Evolutionary conservation across 2,329 filamentous ascomycete genomes (phyloP).

Genomic region (Pseudogymnoascus sp.): DNA sequence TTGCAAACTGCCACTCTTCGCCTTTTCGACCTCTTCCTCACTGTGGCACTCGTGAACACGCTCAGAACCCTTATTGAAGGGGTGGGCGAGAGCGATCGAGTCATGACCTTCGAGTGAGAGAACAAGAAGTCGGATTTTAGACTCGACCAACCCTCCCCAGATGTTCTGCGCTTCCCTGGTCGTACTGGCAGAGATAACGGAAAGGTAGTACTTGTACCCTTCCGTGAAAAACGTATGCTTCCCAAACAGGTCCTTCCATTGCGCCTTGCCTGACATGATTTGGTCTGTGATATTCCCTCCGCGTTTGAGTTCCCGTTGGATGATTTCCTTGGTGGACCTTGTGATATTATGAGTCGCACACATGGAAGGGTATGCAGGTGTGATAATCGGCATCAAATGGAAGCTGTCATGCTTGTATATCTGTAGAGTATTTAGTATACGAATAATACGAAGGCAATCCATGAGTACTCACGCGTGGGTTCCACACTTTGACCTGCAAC

Average conservation of each 20-base stretch:
- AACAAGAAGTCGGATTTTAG: conserved; percentile 81
- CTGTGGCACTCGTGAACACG: conserved; percentile 64
- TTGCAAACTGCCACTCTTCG: conserved; percentile 54
- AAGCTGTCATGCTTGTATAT: conserved; percentile 51
- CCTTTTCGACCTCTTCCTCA: conserved; percentile 54
- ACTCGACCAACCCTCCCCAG: conserved; percentile 90
- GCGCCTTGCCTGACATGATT: conserved; percentile 68
- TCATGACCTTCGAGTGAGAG: conserved; percentile 72
- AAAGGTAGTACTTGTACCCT: conserved; percentile 93
- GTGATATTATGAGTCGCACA: conserved; percentile 94
- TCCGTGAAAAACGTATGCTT: conserved; percentile 90
- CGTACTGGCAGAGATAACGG: conserved; percentile 73
- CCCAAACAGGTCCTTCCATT: conserved; percentile 82
- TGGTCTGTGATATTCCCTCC: conserved; percentile 70
- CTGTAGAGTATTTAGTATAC: conserved; percentile 20
- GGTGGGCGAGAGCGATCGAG: conserved; percentile 75
- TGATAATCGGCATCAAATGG: conserved; percentile 97
- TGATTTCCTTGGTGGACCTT: conserved; percentile 74
- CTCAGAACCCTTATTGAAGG: conserved; percentile 90
- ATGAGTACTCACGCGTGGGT: conserved; percentile 62
- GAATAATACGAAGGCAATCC: neutral
- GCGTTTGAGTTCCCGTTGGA: conserved; percentile 73
- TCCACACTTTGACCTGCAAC: conserved; percentile 83
- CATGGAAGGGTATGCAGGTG: conserved; percentile 95
- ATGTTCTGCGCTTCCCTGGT: conserved; percentile 77